Evolutionary conservation across 2,329 filamentous ascomycete genomes (phyloP).

Genomic region (Pseudocercospora vitis): DNA sequence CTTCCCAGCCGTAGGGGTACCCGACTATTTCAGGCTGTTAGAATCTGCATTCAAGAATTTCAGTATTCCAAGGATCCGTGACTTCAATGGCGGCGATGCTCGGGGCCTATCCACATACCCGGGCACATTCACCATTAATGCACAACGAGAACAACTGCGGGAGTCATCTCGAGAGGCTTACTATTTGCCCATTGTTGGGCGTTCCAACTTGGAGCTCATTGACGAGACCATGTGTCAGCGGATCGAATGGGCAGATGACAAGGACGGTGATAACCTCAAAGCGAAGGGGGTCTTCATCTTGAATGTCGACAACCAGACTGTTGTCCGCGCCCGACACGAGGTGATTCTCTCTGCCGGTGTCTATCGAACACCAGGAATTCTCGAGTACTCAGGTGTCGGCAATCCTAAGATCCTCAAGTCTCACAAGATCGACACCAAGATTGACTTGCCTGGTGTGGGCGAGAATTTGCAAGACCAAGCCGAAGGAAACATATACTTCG

Average conservation of each 20-base stretch:
- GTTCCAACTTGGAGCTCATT: slow-evolving; percentile 47
- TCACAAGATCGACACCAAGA: slow-evolving; percentile 22
- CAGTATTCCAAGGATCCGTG: slow-evolving; percentile 43
- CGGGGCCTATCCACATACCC: slow-evolving; percentile 46
- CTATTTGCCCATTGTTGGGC: slow-evolving; percentile 45
- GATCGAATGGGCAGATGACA: slow-evolving; percentile 42
- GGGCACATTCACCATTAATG: slow-evolving; percentile 41
- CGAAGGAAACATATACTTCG: slow-evolving; percentile 17
- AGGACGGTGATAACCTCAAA: slow-evolving; percentile 60
- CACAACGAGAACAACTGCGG: slow-evolving; percentile 39
- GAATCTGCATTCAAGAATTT: slow-evolving; percentile 40
- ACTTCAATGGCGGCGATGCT: slow-evolving; percentile 48
- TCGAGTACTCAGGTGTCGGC: slow-evolving; percentile 63
- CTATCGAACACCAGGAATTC: slow-evolving; percentile 54
- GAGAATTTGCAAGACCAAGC: slow-evolving; percentile 36
- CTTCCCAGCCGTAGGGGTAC: slow-evolving; percentile 16
- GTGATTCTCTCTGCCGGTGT: slow-evolving; percentile 48
- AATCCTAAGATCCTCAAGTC: slow-evolving; percentile 48
- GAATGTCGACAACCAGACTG: slow-evolving; percentile 42
- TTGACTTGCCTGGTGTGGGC: slow-evolving; percentile 37
- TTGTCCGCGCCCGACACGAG: slow-evolving; percentile 31
- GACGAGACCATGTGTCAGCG: slow-evolving; percentile 38
- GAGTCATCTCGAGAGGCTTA: slow-evolving; percentile 51
- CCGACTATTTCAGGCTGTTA: slow-evolving; percentile 29
- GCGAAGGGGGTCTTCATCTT: slow-evolving; percentile 45